Evolutionary conservation across 1,284 basidiomycete genomes (phyloP).

Genomic region (Apiotrichum siamense): DNA sequence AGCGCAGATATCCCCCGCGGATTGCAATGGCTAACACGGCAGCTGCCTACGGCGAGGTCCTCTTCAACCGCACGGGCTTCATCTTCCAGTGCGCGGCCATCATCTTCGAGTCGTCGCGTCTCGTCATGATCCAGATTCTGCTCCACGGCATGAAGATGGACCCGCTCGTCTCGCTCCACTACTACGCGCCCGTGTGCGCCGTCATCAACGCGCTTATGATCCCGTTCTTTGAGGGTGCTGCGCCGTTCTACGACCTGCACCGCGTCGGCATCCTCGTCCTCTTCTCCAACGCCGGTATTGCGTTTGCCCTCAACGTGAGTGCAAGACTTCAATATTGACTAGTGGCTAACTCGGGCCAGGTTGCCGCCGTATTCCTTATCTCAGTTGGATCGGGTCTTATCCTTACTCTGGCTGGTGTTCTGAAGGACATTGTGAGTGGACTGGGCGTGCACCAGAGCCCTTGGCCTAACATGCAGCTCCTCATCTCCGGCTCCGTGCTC

Average conservation of each 20-base stretch:
- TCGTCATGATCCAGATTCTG: slow-evolving; percentile 94
- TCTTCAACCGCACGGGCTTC: slow-evolving; percentile 63
- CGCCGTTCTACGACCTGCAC: slow-evolving; percentile 70
- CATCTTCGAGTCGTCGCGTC: slow-evolving; percentile 54
- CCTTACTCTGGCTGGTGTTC: slow-evolving; percentile 88
- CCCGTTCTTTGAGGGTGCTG: slow-evolving; percentile 83
- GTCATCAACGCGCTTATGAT: slow-evolving; percentile 75
- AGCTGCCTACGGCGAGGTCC: slow-evolving; percentile 21
- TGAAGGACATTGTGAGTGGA: slow-evolving; percentile 60
- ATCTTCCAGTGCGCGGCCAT: slow-evolving; percentile 75
- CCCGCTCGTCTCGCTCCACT: slow-evolving; percentile 89
- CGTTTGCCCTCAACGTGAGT: slow-evolving; percentile 69
- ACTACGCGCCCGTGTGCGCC: slow-evolving; percentile 94
- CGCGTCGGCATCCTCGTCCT: slow-evolving; percentile 71
- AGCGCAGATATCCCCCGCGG: too few species aligned
- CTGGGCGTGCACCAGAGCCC: slow-evolving; percentile 29
- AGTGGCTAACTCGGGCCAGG: slow-evolving; percentile 33
- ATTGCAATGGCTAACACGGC: not conserved
- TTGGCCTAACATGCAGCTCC: slow-evolving; percentile 58
- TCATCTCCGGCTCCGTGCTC: slow-evolving; percentile 82
- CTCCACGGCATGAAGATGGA: slow-evolving; percentile 97
- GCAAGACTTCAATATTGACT: not conserved
- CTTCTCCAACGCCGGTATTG: slow-evolving; percentile 75
- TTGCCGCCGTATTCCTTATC: slow-evolving; percentile 91
- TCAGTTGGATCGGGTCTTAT: slow-evolving; percentile 80